Evolutionary conservation across 2,329 filamentous ascomycete genomes (phyloP), one percentile per base, ranked within the genome.

Genomic region (Fusarium anguioides): DNA sequence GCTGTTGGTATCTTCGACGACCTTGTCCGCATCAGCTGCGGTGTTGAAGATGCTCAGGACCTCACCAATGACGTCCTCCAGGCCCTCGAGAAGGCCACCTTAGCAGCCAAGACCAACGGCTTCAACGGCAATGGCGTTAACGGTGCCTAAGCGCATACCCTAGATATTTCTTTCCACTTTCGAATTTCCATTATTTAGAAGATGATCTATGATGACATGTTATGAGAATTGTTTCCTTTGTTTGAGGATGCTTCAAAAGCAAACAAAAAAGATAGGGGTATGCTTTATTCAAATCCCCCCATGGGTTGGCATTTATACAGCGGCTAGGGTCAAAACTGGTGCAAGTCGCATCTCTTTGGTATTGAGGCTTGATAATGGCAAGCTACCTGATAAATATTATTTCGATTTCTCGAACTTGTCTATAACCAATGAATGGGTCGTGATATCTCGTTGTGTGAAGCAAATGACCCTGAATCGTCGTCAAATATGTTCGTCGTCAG

Each of bases 1-100:
- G 91, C 90, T 5, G 94, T 96, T 1, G 96, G 96, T 63, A 94
- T 99, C 29, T 98, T 90, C 75, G 96, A 99, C 76, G 96, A 99
- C 78, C 86, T 99, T 9, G 92, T 99, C 27, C 87, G 96, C 69
- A 84, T 99, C 62, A 97, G 93, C 84, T 97, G 94, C 77, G 96
- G 96, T 74, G 89, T 99, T 54, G 96, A 99, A 81, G 96, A 99
- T 75, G 87, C 88, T 9, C 89, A 90, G 64, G 96, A 99, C 79
- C 83, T 99, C 64, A 89, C 89, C 73, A 86, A 84, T 37, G 96
- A 99, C 82, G 89, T 96, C 17, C 78, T 94, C 68, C 90, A 92
- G 78, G 96, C 96, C 6, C 81, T 98, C 39, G 91, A 96, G 79
- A 88, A 86, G 79, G 93, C 93, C 3, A 87, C 92, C 8, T 58